Percentiles rank a stretch among this genome's conserved stretches.
phyloP scores from a whole-genome alignment of 2,329 filamentous ascomycete genomes.

The Grosmannia clavigera region DNA sequence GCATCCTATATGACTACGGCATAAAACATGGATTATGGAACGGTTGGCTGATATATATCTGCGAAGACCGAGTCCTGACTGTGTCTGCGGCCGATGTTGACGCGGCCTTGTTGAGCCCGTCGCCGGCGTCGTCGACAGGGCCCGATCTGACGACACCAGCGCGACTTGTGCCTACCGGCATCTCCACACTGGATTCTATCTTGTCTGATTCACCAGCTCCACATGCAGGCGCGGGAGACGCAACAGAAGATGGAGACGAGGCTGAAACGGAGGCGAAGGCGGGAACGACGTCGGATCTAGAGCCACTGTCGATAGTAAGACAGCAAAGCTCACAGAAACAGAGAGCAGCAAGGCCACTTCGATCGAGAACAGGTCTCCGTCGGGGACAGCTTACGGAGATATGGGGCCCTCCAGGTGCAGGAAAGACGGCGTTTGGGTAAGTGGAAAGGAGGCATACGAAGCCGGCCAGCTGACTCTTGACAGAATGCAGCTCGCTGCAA shows the following conservation, averaged over 20 bases:
- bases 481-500: slow-evolving; percentile 45
- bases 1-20: slow-evolving; percentile 15
- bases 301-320: neutral
- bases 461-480: neutral
- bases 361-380: slow-evolving; percentile 44
- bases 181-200: slow-evolving; percentile 38
- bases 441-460: slow-evolving; percentile 15
- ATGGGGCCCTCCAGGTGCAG: slow-evolving; percentile 75
- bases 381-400: slow-evolving; percentile 74
- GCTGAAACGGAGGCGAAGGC: neutral
- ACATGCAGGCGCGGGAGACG: neutral
- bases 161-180: slow-evolving; percentile 42
- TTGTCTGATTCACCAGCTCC: slow-evolving; percentile 23
- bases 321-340: neutral
- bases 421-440: slow-evolving; percentile 76
- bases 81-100: slow-evolving; percentile 62
- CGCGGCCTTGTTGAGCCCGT: slow-evolving; percentile 5
- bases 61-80: slow-evolving; percentile 60
- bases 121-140: slow-evolving; percentile 4
- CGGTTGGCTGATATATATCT: neutral
- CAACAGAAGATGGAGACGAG: neutral
- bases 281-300: neutral
- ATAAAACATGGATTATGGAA: neutral
- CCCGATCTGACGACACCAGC: slow-evolving; percentile 25
- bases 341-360: neutral